Base-by-base conservation (phyloP, 2,329 filamentous ascomycete genomes). In the Diaporthe helianthi region DNA sequence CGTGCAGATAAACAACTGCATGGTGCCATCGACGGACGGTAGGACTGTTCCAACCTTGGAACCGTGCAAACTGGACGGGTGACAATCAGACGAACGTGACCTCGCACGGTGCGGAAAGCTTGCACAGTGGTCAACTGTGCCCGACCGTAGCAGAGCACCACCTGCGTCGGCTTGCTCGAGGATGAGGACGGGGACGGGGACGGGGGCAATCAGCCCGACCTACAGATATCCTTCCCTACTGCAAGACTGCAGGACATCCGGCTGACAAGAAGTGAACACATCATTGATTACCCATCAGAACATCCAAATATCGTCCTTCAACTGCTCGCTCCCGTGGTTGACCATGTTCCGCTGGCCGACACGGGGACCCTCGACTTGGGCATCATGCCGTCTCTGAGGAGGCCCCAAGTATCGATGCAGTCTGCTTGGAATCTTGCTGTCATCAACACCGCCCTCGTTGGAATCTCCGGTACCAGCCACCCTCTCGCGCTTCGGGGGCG, bases 401-500 rank as follows among this genome's bases (percentile, higher is more conserved):
- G 51, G 17, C 1, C 64, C 26, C 13, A 15, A 2, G n/a, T 66
- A 55, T 5, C n/a, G 29, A 36, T 29, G 51, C 4, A 66, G 38
- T 19, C 6, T 12, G 51, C 38, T 47, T 6, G 51, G 51, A 4
- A 55, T 49, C 26, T 13, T 46, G 36, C 7, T 15, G 13, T 24
- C 33, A 10, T 17, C 3, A 17, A 55, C 26, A 22, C 2, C 38
- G 2, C 8, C 8, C 9, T 8, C 4, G 2, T 12, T 4, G 4
- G 22, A 19, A 13, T 3, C 15, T 4, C 17, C 17, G 15, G 22
- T 2, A 15, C 22, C 38, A 17, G 5, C 7, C 8, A 29, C 4
- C 15, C 65, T 53, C 44, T 67, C 65, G 9, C 65, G 65, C 31
- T 67, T 67, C 2, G 44, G 52, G 17, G 65, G 65, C 15, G 52